These are phyloP conservation scores for Sugiyamaella novakii DNA, from an alignment of 1,139 yeast genomes.

Conservation along the genomic window DNA sequence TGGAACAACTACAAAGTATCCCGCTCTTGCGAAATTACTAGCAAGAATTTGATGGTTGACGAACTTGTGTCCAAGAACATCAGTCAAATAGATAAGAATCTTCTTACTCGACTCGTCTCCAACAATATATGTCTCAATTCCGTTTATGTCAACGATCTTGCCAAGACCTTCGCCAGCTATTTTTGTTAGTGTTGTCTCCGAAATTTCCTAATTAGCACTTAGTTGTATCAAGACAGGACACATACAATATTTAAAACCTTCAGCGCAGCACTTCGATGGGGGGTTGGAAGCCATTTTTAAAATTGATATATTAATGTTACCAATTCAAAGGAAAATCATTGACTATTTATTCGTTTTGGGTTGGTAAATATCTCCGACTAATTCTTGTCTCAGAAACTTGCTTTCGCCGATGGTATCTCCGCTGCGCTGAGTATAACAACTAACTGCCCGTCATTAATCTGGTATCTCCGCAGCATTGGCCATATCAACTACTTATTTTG, in stretches of 20 bases:
- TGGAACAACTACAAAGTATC: slow-evolving; percentile 69
- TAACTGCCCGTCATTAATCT: too few species aligned
- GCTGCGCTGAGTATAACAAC: too few species aligned
- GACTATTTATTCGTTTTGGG: background rate
- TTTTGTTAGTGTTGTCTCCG: background rate
- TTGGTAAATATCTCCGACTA: too few species aligned
- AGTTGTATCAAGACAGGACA: slow-evolving; percentile 16
- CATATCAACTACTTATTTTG: too few species aligned
- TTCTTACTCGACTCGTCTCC: slow-evolving; percentile 52
- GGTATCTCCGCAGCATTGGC: too few species aligned
- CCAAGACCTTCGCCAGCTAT: slow-evolving; percentile 48
- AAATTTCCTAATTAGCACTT: too few species aligned
- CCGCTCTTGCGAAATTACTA: slow-evolving; percentile 66
- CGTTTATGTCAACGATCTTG: slow-evolving; percentile 45
- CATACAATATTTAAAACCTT: slow-evolving; percentile 37
- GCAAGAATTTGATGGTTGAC: slow-evolving; percentile 65
- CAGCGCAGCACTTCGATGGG: slow-evolving; percentile 37
- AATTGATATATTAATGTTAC: background rate
- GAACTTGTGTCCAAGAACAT: slow-evolving; percentile 63
- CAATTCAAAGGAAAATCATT: background rate
- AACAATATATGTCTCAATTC: slow-evolving; percentile 56
- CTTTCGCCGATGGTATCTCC: too few species aligned
- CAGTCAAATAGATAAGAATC: slow-evolving; percentile 65
- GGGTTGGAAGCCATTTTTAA: slow-evolving; percentile 39
- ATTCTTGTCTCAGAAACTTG: too few species aligned